Base-by-base conservation (phyloP, 2,329 filamentous ascomycete species). In the Podosphaera leucotricha region DNA sequence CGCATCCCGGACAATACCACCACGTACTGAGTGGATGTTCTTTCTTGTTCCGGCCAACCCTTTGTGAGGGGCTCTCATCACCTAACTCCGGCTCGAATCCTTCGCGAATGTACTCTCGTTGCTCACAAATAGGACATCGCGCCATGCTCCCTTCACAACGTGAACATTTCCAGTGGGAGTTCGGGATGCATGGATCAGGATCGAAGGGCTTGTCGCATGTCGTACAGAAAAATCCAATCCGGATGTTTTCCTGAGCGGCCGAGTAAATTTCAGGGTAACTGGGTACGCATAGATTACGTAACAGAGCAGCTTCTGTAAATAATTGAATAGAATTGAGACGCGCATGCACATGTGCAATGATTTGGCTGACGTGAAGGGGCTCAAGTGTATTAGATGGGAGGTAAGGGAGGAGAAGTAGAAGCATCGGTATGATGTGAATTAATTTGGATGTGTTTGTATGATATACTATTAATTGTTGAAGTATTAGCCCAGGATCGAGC, bases 1-100 rank as follows among this genome's bases (percentile, higher is more conserved):
- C 66, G 51, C 74, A 78, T 11, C 68, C 70, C 1, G 69, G 67
- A 46, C 74, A 78, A 51, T 71, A 72, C 70, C 71, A 77, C 74
- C 74, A 78, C 1, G 65, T 21, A 1, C 37, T 19, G 19, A 38
- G 35, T 4, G 35, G 13, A n/a, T 13, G n/a, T 8, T 10, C 15
- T 24, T 16, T 22, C 26, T 7, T 45, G 43, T 1, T 36, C 26
- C n/a, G n/a, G n/a, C n/a, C n/a, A n/a, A 46, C 45, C 24, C 26
- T 24, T n/a, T 18, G 4, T n/a, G 6, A 18, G 6, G 15, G 6
- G 2, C 10, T 30, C 10, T 42, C n/a, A 11, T 41, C 42, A 28
- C 42, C 44, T 4, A 13, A n/a, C 4, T 46, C 44, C 21, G 45
- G 43, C 2, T 36, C 21, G 2, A 47, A 15, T 20, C 46, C 37